Evolutionary conservation across 2,329 filamentous ascomycete genomes (phyloP).

Genomic region (Exophiala sp.): DNA sequence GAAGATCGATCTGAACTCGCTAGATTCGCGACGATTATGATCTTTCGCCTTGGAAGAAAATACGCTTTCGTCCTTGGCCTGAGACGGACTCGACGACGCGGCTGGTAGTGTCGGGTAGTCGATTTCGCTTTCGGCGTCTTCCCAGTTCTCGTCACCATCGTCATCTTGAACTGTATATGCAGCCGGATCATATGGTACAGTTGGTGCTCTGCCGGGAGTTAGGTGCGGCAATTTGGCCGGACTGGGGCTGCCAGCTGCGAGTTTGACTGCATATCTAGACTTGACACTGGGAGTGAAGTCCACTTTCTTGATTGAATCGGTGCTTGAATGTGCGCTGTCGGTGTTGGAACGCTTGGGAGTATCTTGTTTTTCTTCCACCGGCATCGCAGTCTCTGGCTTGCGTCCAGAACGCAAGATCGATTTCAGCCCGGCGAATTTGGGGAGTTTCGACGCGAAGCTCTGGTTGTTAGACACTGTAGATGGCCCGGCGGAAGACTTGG

Average conservation of each 20-base stretch:
- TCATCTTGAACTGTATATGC: constrained; percentile 27
- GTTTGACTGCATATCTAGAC: constrained; percentile 34
- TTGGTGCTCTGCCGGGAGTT: constrained; percentile 15
- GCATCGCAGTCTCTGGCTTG: constrained; percentile 50
- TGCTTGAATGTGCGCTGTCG: constrained; percentile 35
- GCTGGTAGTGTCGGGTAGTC: constrained; percentile 36
- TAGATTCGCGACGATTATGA: constrained; percentile 31
- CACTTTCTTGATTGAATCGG: constrained; percentile 64
- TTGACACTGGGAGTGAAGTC: constrained; percentile 71
- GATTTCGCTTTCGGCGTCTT: constrained; percentile 29
- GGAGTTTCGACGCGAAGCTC: constrained; percentile 35
- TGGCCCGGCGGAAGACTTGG: background rate
- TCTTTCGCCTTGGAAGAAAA: constrained; percentile 23
- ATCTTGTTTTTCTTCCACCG: constrained; percentile 31
- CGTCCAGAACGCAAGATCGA: constrained; percentile 55
- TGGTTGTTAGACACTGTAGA: background rate
- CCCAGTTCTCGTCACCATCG: constrained; percentile 21
- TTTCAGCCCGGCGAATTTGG: constrained; percentile 51
- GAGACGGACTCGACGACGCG: constrained; percentile 15
- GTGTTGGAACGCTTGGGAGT: constrained; percentile 31
- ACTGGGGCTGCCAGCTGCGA: constrained; percentile 36
- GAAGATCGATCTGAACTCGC: constrained; percentile 31
- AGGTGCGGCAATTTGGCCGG: constrained; percentile 37
- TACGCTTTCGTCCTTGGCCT: constrained; percentile 11
- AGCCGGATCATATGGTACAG: constrained; percentile 27